Evolutionary conservation across 106 monocot genomes (phyloP), one percentile per base, ranked within the genome.

Genomic region (Cymbidium sinense): DNA sequence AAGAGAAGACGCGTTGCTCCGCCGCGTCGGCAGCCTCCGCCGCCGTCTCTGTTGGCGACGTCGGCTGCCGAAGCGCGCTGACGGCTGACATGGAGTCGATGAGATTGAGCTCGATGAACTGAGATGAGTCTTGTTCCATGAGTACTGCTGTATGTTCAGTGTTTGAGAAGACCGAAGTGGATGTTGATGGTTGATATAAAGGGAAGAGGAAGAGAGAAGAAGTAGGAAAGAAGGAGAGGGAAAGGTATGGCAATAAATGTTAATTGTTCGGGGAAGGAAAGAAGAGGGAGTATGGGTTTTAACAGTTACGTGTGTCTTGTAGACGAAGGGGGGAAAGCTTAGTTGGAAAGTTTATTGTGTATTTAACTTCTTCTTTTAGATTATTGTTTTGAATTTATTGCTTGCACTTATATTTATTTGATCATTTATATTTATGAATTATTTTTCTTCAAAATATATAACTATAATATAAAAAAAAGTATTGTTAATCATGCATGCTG

Each of bases 1-100:
- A 88, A 3, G 77, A 70, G 81, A 87, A 87, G 18, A 83, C 77
- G 5, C 77, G 69, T 7, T 29, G 72, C 65, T 81, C 77, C 29
- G 58, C 20, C n/a, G 58, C 12, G 43, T 64, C 28, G 28, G 41
- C 18, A 31, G 73, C 25, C 13, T 36, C 23, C 25, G 54, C 10
- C 0, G 73, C 67, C 58, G 58, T 20, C 21, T 20, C 3, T 4
- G 58, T 3, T 4, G 28, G 30, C 31, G 31, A 12, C 30, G 67
- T 31, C 31, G 67, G 13, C 18, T 12, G 30, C 28, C 13, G 13
- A 5, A 23, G 23, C 10, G 67, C 11, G 7, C n/a, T 27, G 13
- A 4, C 67, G 30, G 67, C 67, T 9, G 67, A 31, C 31, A 67
- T 28, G 33, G 67, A 67, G 31, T 30, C 67, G 67, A 67, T 67